Evolutionary conservation across 2,329 filamentous ascomycete species (phyloP).

Genomic region (Alternaria incomplexa): DNA sequence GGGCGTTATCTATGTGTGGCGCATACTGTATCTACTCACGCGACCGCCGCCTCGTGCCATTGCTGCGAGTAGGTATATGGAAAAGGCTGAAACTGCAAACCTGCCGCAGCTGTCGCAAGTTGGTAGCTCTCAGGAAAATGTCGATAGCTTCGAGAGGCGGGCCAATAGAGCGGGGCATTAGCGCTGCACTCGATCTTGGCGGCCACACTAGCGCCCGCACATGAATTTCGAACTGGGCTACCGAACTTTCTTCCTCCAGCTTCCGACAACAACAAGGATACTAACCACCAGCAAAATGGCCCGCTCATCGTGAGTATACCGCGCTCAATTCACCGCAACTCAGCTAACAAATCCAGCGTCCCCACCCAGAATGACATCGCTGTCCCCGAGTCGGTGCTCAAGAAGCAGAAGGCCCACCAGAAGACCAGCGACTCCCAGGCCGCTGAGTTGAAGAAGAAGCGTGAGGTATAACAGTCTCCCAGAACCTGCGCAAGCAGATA

Average conservation of each 20-base stretch:
- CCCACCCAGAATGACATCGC: constrained; percentile 95
- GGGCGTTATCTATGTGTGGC: background rate
- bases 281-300: constrained; percentile 48
- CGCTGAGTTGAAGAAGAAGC: constrained; percentile 83
- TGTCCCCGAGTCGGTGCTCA: constrained; percentile 98
- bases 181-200: constrained; percentile 27
- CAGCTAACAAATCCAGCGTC: constrained; percentile 61
- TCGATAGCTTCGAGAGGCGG: constrained; percentile 23
- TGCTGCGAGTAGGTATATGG: constrained; percentile 16
- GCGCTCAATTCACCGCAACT: background rate
- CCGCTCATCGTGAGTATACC: constrained; percentile 41
- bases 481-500: constrained; percentile 44
- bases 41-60: constrained; percentile 38
- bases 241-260: constrained; percentile 28
- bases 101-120: constrained; percentile 27
- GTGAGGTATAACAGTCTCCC: constrained; percentile 75
- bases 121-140: constrained; percentile 34
- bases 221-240: constrained; percentile 27
- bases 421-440: constrained; percentile 91
- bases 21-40: constrained; percentile 23
- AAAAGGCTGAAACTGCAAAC: constrained; percentile 7
- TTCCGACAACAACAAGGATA: constrained; percentile 38
- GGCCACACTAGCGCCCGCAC: constrained; percentile 30
- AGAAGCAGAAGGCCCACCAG: constrained; percentile 99
- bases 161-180: constrained; percentile 15